Evolutionary conservation across 2,329 filamentous ascomycete genomes (phyloP), one percentile per base, ranked within the genome.

Genomic region (Pseudogymnoascus sp.): DNA sequence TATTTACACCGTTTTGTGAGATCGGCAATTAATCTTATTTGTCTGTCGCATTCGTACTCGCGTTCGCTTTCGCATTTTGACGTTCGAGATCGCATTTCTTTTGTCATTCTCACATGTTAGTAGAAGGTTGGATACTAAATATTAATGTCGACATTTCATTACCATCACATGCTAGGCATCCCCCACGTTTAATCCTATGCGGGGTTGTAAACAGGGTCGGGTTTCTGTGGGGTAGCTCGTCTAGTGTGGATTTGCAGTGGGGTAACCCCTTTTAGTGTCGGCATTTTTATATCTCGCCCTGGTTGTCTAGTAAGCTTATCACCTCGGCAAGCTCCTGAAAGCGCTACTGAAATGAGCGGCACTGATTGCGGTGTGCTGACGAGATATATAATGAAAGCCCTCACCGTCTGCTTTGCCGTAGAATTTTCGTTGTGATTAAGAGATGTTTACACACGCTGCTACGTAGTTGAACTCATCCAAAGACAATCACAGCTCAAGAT

Each of bases 251-350:
- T 55, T 55, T 33, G 49, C 49, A 55, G 49, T 33, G 26, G 26
- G 45, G 49, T 33, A 33, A 7, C 45, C 26, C 5, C 1, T 19
- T 55, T 6, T 33, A 55, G 49, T 19, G 49, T 33, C 26, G 26
- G 49, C 49, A 55, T 55, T 55, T 55, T 33, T 19, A n/a, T n/a
- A 55, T 55, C 14, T 55, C 10, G 49, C 14, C 49, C 49, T 55
- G 16, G 3, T 55, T 33, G 12, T 55, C 26, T 2, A 33, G 49
- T 55, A 33, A 33, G 49, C 26, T 33, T 55, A 55, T 33, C 49
- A 55, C 49, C 49, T 33, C 49, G 26, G 26, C 2, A 33, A 55
- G 29, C 49, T 29, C 49, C 49, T 33, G 23, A 49, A 29, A 29
- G 23, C 23, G 12, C 12, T 6, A 29, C 26, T 49, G 16, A 29